Evolutionary conservation across 2,329 filamentous ascomycete genomes (phyloP).

Genomic region (Colletotrichum tabaci): DNA sequence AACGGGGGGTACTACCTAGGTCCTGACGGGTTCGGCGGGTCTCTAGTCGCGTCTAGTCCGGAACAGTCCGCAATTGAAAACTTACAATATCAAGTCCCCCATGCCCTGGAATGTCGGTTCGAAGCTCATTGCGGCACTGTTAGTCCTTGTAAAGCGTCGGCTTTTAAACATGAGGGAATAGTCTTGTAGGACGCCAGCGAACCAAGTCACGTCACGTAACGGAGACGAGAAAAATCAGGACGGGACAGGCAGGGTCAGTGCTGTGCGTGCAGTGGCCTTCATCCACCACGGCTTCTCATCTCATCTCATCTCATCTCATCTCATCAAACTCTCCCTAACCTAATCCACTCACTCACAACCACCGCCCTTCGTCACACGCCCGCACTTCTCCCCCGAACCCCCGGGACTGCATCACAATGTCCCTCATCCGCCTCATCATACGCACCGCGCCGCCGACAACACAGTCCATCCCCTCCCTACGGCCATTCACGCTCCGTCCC

Average conservation of each 20-base stretch:
- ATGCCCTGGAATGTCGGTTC: not conserved
- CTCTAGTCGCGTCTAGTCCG: not conserved
- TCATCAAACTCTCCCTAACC: conserved; percentile 24
- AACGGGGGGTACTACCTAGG: not conserved
- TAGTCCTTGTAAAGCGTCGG: not conserved
- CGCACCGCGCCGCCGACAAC: not conserved
- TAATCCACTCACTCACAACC: conserved; percentile 6
- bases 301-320: conserved; percentile 36
- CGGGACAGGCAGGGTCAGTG: not conserved
- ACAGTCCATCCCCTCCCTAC: conserved; percentile 8
- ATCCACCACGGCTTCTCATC: conserved; percentile 23
- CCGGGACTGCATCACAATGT: conserved; percentile 24
- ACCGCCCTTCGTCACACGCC: conserved; percentile 14
- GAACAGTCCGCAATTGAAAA: too few relatives aligned
- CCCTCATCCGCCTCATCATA: conserved; percentile 23
- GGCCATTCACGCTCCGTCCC: conserved; percentile 28
- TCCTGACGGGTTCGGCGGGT: not conserved
- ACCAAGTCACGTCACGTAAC: conserved; percentile 23
- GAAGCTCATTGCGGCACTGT: not conserved
- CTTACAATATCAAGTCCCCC: too few relatives aligned
- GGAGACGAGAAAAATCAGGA: conserved; percentile 6
- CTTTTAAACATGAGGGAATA: not conserved
- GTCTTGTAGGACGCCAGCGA: not conserved
- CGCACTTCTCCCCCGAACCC: not conserved
- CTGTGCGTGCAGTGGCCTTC: conserved; percentile 31